These are phyloP conservation scores for Pleurotus djamor DNA, from an alignment of 768 basidiomycete species.

Conservation along the genomic window DNA sequence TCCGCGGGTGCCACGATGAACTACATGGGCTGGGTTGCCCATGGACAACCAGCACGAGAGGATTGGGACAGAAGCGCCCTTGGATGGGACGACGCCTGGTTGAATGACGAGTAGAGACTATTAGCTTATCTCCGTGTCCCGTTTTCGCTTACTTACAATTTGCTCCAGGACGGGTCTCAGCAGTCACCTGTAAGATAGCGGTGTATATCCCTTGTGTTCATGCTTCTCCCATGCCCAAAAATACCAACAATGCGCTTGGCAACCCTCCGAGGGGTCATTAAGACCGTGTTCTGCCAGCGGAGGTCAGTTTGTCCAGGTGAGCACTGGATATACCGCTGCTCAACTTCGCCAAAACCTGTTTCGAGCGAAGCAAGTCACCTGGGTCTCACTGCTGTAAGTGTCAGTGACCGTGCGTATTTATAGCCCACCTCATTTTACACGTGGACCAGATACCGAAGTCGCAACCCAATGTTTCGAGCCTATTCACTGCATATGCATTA, in stretches of 20 bases:
- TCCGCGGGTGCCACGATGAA: constrained; percentile 58
- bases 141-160: too few relatives aligned
- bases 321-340: constrained; percentile 3
- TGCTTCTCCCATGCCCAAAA: too few relatives aligned
- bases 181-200: too few relatives aligned
- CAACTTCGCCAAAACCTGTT: constrained; percentile 2
- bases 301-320: background rate
- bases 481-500: too few relatives aligned
- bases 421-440: background rate
- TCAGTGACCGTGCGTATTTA: background rate
- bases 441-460: too few relatives aligned
- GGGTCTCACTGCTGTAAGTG: background rate
- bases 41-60: constrained; percentile 43
- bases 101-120: background rate
- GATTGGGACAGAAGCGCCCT: constrained; percentile 56
- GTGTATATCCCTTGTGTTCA: too few relatives aligned
- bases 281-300: too few relatives aligned
- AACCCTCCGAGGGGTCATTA: too few relatives aligned
- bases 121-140: too few relatives aligned
- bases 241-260: too few relatives aligned
- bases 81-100: constrained; percentile 63
- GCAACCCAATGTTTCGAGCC: too few relatives aligned
- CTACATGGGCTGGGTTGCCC: constrained; percentile 51
- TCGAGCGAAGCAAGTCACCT: background rate
- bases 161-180: too few relatives aligned